Conservation (phyloP, 1,139 yeast species). For the Pichia sp. region DNA sequence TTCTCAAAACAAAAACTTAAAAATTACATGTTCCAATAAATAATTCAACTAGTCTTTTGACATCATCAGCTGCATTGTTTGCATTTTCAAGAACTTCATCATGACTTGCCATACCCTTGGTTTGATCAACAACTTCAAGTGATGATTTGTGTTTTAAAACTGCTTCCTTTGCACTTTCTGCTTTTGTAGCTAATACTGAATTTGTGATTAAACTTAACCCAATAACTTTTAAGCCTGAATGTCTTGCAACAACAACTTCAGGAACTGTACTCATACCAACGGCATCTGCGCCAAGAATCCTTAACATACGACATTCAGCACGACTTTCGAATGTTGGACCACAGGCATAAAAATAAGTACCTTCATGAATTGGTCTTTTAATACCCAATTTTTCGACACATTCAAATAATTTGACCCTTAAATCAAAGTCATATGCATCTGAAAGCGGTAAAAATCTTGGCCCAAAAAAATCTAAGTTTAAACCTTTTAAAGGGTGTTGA, state of each 20-base stretch:
- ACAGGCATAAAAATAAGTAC: constrained; percentile 75
- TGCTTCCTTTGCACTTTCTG: constrained; percentile 61
- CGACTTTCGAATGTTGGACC: constrained; percentile 95
- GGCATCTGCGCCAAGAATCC: constrained; percentile 77
- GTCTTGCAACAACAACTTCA: constrained; percentile 89
- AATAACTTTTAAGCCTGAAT: constrained; percentile 70
- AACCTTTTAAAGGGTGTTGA: constrained; percentile 80
- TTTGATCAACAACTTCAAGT: constrained; percentile 36
- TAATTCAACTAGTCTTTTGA: constrained; percentile 60
- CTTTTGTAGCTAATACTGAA: constrained; percentile 66
- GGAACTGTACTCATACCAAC: constrained; percentile 99
- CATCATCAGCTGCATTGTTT: constrained; percentile 71
- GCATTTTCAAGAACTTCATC: constrained; percentile 86
- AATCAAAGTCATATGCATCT: constrained; percentile 77
- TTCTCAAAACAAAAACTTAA: not conserved
- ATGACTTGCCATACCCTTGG: constrained; percentile 81
- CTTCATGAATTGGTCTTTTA: constrained; percentile 70
- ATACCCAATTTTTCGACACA: constrained; percentile 42
- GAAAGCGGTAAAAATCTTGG: constrained; percentile 84
- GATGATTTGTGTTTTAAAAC: not conserved
- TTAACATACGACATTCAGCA: constrained; percentile 80
- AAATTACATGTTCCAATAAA: constrained; percentile 39
- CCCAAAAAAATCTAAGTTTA: constrained; percentile 73
- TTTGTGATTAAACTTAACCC: constrained; percentile 87
- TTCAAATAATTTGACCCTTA: constrained; percentile 53